Conservation (phyloP, 345 rosid species). For the Turnera subulata region DNA sequence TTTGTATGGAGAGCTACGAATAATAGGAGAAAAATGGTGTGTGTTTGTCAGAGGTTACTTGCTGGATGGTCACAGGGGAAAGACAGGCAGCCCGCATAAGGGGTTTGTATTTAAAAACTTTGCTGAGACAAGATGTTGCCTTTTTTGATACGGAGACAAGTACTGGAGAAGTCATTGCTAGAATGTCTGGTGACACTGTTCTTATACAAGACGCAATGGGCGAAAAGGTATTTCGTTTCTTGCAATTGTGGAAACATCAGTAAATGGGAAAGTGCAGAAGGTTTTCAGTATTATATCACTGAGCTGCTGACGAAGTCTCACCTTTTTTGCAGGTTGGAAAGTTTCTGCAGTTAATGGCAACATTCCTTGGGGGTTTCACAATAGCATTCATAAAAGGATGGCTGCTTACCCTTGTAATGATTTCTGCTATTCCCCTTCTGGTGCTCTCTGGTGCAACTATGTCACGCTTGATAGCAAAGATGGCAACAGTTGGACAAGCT, state of each 20-base stretch:
- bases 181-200: constrained; percentile 45
- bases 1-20: constrained; percentile 39
- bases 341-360: constrained; percentile 22
- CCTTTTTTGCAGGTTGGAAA: constrained; percentile 29
- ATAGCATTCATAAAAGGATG: constrained; percentile 32
- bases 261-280: neutral
- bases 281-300: neutral
- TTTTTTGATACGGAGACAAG: constrained; percentile 38
- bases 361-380: constrained; percentile 26
- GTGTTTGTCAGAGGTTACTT: constrained; percentile 30
- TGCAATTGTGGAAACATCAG: neutral
- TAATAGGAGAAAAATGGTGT: no score
- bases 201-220: constrained; percentile 48
- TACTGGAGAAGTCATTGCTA: constrained; percentile 37
- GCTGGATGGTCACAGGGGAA: constrained; percentile 51
- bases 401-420: constrained; percentile 26
- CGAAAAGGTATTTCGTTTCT: constrained; percentile 33
- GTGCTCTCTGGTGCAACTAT: constrained; percentile 19
- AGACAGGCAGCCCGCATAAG: constrained; percentile 44
- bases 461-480: constrained; percentile 20
- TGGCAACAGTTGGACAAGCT: constrained; percentile 23
- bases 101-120: constrained; percentile 30
- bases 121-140: constrained; percentile 38
- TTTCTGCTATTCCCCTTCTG: constrained; percentile 26
- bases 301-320: no score